Percentiles rank a stretch among this genome's conserved stretches.
These are phyloP conservation scores for Sistotremastrum niveocremeum DNA, from an alignment of 768 basidiomycete species.

Conservation along the genomic window DNA sequence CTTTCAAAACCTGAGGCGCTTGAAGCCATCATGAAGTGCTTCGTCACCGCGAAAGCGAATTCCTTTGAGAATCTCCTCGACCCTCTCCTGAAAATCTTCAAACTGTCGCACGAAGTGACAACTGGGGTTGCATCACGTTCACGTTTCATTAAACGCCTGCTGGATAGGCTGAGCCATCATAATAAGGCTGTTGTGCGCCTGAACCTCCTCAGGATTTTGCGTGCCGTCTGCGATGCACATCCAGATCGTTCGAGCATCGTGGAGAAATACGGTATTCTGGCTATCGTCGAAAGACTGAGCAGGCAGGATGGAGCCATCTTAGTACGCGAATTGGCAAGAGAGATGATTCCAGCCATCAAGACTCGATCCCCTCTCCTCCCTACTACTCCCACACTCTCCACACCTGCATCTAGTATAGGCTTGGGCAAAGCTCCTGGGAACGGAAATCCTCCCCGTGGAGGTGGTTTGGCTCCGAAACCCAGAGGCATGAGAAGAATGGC, in stretches of 20 bases:
- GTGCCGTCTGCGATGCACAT: conserved; percentile 79
- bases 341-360: conserved; percentile 51
- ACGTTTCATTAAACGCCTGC: conserved; percentile 75
- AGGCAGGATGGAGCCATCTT: conserved; percentile 83
- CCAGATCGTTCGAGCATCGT: conserved; percentile 75
- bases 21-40: conserved; percentile 61
- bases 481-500: too few relatives aligned
- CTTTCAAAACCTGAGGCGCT: conserved; percentile 53
- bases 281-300: conserved; percentile 69
- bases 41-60: conserved; percentile 75
- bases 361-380: too few relatives aligned
- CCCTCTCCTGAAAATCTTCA: conserved; percentile 83
- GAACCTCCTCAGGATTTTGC: conserved; percentile 75
- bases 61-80: conserved; percentile 88
- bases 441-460: too few relatives aligned
- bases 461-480: too few relatives aligned
- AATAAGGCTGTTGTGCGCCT: conserved; percentile 82
- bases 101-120: conserved; percentile 60
- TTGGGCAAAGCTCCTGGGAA: too few relatives aligned
- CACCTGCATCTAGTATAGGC: too few relatives aligned
- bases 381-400: too few relatives aligned
- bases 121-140: conserved; percentile 65
- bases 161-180: conserved; percentile 60
- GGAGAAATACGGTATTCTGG: conserved; percentile 67
- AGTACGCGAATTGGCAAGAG: conserved; percentile 77